Evolutionary conservation across 2,329 filamentous ascomycete genomes (phyloP).

Genomic region (Claviceps monticola): DNA sequence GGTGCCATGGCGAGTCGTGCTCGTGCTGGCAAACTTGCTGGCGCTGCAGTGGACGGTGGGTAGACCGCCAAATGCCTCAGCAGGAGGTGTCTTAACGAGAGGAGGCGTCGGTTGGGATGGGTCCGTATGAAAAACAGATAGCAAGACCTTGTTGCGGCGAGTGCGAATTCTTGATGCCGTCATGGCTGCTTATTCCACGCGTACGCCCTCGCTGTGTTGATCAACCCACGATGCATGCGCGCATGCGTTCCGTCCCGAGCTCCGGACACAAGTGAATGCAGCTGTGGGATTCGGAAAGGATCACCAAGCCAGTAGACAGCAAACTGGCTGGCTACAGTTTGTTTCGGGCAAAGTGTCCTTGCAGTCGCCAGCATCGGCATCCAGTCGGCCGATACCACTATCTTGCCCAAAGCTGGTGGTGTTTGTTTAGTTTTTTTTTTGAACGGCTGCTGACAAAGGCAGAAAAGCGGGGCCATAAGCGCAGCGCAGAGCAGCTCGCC

Average conservation of each 20-base stretch:
- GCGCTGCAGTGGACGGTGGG: slow-evolving; percentile 10
- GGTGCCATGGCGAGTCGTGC: slow-evolving; percentile 4
- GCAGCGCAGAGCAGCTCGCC: neutral
- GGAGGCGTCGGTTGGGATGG: slow-evolving; percentile 35
- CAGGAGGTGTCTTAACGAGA: slow-evolving; percentile 24
- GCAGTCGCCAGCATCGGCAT: neutral
- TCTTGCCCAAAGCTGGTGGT: neutral
- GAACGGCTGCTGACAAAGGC: slow-evolving; percentile 1
- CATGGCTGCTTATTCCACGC: slow-evolving; percentile 12
- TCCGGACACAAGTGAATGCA: neutral
- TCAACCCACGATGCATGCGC: neutral
- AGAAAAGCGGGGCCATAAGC: slow-evolving; percentile 1
- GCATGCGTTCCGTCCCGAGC: neutral
- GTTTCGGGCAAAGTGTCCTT: neutral
- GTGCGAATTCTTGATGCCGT: slow-evolving; percentile 30
- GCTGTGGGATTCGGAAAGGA: neutral
- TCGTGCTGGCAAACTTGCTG: slow-evolving; percentile 7
- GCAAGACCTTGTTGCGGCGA: slow-evolving; percentile 36
- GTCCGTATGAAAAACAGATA: slow-evolving; percentile 42
- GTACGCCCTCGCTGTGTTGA: neutral
- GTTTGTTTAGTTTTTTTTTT: neutral
- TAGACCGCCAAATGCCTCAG: slow-evolving; percentile 32
- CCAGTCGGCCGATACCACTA: neutral
- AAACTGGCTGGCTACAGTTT: neutral
- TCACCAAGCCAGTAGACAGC: neutral